Conservation (phyloP, 176 grass and related monocot genomes). For the Carex myosuroides region DNA sequence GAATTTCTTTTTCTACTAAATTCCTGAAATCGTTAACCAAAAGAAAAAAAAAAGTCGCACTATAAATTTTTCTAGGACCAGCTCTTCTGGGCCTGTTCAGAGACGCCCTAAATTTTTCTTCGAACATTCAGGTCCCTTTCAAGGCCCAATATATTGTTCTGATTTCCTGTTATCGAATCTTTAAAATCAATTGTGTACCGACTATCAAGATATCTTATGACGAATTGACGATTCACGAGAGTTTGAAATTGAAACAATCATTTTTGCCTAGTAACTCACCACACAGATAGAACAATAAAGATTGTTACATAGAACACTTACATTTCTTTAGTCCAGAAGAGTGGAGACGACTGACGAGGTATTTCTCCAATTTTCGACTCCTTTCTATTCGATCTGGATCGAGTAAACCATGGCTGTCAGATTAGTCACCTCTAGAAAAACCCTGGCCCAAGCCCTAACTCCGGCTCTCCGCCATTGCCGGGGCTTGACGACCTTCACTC, state of each 20-base stretch:
- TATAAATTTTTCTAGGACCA: neutral
- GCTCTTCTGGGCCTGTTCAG: neutral
- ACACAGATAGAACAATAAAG: neutral
- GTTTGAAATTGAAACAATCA: neutral
- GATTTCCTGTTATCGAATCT: neutral
- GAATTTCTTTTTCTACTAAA: too few relatives aligned
- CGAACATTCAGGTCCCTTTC: neutral
- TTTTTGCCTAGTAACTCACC: neutral
- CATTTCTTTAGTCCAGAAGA: neutral
- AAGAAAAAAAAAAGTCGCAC: neutral
- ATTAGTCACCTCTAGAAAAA: conserved; percentile 41
- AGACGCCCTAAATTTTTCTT: neutral
- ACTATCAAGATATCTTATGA: neutral
- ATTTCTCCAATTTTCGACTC: neutral
- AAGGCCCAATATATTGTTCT: neutral
- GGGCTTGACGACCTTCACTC: conserved; percentile 38
- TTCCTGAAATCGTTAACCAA: too few relatives aligned
- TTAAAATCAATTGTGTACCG: neutral
- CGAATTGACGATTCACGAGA: neutral
- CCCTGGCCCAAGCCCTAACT: conserved; percentile 28
- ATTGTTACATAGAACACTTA: neutral
- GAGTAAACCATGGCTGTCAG: conserved; percentile 55
- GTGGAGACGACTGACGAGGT: neutral
- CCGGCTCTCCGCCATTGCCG: conserved; percentile 1
- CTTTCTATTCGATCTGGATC: neutral